Conservation (phyloP, 495 filamentous ascomycete species). For the Darksidea phi region DNA sequence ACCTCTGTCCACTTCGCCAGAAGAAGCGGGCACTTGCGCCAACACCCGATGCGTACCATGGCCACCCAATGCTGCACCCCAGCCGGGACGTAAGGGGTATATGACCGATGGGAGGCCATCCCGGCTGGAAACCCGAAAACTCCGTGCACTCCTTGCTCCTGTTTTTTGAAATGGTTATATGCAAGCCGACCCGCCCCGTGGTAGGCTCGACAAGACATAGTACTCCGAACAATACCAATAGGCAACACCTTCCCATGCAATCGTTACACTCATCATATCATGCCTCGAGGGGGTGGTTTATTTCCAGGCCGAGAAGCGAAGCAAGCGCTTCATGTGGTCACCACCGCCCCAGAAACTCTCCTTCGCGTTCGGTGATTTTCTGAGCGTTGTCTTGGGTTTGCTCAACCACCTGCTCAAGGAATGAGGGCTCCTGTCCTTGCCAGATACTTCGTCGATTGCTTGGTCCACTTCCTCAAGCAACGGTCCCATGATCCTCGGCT, state of each 20-base stretch:
- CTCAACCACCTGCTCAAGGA: slow-evolving; percentile 29
- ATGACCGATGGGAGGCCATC: neutral
- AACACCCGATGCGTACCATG: slow-evolving; percentile 15
- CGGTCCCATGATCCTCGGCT: slow-evolving; percentile 30
- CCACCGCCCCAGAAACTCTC: slow-evolving; percentile 44
- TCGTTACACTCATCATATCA: neutral
- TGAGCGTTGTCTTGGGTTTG: slow-evolving; percentile 11
- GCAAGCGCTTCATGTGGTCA: slow-evolving; percentile 49
- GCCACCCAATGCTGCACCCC: slow-evolving; percentile 2
- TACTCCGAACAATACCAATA: neutral
- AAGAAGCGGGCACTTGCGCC: slow-evolving; percentile 38
- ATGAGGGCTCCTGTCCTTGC: neutral
- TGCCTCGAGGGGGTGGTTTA: neutral
- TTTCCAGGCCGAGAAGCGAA: slow-evolving; percentile 46
- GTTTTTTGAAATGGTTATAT: too few species aligned
- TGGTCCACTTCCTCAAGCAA: slow-evolving; percentile 24
- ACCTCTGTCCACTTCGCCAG: slow-evolving; percentile 21
- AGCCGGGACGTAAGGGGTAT: neutral
- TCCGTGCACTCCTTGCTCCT: neutral
- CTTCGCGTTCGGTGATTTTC: slow-evolving; percentile 34
- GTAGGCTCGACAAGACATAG: neutral
- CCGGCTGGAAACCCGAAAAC: neutral
- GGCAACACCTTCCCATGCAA: slow-evolving; percentile 3
- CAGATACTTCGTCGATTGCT: slow-evolving; percentile 7
- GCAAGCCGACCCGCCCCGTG: too few species aligned